Base-by-base conservation (phyloP, 2,329 filamentous ascomycete genomes). In the Geoglossum cookeanum region DNA sequence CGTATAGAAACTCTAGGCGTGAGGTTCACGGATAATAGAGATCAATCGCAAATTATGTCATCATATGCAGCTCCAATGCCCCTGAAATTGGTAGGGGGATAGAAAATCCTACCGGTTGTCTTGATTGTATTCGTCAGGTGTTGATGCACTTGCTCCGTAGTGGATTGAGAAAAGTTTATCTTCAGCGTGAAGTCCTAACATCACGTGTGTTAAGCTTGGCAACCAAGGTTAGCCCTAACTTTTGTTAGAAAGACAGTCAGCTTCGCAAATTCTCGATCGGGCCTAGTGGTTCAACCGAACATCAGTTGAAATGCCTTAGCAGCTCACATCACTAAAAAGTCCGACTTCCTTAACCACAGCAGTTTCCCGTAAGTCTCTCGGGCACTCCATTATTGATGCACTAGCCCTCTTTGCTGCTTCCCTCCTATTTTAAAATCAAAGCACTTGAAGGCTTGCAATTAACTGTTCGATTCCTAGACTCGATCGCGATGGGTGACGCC, bases 41-140 rank as follows among this genome's bases (percentile, higher is more conserved):
- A 85, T 96, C 89, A 94, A 91, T 91, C 89, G 90, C 89, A 96
- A 96, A 96, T 95, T 95, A 87, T 86, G 76, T 85, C 89, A 94
- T 95, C 90, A 87, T 84, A 64, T 69, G 63, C 65, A 59, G 30
- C 9, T 4, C 30, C 32, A 49, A 29, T 27, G 48, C n/a, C 22
- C 15, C 5, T 22, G 64, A 59, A 66, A 59, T 61, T 59, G 59
- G 45, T 57, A 56, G 29, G 33, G 37, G 48, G 59, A 61, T 57
- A 58, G 55, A 53, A 58, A 56, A 53, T 37, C 49, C 13, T 53
- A 53, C 49, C 30, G 22, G 37, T 22, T 37, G 8, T 53, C 15
- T 13, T 3, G 17, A 29, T 35, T 35, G 30, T 37, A 22, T 17
- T 53, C 22, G 22, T 22, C 22, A 22, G 22, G 22, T 22, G 9